These are phyloP conservation scores for Aspergillus mulundensis DNA, from an alignment of 495 filamentous ascomycete genomes.

Conservation along the genomic window DNA sequence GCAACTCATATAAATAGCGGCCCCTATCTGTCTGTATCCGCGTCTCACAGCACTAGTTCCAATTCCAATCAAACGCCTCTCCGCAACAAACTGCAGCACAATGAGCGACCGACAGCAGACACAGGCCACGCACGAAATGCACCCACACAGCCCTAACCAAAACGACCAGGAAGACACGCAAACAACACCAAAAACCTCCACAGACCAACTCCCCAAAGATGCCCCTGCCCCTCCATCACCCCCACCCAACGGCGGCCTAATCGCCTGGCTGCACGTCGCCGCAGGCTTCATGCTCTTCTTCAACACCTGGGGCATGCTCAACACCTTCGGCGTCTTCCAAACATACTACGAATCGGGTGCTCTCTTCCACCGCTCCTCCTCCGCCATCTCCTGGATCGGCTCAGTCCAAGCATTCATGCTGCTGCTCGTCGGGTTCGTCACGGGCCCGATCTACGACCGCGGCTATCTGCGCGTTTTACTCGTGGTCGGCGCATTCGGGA, in stretches of 20 bases:
- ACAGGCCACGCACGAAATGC: not conserved
- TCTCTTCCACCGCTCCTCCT: slow-evolving; percentile 28
- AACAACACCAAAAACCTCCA: not conserved
- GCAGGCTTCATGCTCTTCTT: slow-evolving; percentile 11
- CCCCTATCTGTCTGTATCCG: too few species aligned
- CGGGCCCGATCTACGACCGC: slow-evolving; percentile 55
- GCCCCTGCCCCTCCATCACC: too few species aligned
- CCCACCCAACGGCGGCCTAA: slow-evolving; percentile 3
- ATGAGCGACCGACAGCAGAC: not conserved
- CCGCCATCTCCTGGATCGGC: slow-evolving; percentile 47
- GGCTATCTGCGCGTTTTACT: slow-evolving; percentile 52
- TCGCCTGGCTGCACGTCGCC: slow-evolving; percentile 7
- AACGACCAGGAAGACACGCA: too few species aligned
- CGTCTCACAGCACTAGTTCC: not conserved
- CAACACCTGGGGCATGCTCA: slow-evolving; percentile 31
- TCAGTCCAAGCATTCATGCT: slow-evolving; percentile 55
- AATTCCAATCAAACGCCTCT: too few species aligned
- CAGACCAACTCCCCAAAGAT: not conserved
- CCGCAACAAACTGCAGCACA: too few species aligned
- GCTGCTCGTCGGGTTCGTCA: slow-evolving; percentile 48
- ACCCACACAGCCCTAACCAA: not conserved
- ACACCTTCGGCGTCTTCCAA: slow-evolving; percentile 34
- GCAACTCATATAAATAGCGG: too few species aligned
- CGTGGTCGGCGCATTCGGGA: slow-evolving; percentile 21
- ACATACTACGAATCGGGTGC: slow-evolving; percentile 21